Base-by-base conservation (phyloP, 1,284 basidiomycete species). In the Taiwanofungus camphoratus region DNA sequence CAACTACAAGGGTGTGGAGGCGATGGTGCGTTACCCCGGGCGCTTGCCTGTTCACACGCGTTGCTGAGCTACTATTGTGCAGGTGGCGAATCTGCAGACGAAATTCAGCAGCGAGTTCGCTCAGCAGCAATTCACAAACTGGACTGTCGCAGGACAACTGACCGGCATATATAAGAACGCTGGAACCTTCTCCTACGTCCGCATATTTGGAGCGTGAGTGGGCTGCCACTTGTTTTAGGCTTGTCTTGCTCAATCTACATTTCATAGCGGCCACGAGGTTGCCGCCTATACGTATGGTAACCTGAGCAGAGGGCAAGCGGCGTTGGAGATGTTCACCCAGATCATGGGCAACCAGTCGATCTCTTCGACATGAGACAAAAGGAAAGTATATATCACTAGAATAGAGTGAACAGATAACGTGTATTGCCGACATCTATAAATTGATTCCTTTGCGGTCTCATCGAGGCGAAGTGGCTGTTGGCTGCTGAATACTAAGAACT, bases 1-100 rank as follows among this genome's bases (percentile, higher is more conserved):
- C 26, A 82, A 82, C 54, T 79, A 68, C 53, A 59, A 70, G 37
- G 79, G 79, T 3, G 71, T 82, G 8, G 79, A 82, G 59, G 71
- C 72, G 1, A 78, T 82, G 77, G 77, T 79, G 26, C 9, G 49
- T 35, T 20, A 13, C 22, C 20, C n/a, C 23, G 2, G 5, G 63
- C 0, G 5, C 47, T 21, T 41, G 2, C n/a, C 30, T 19, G n/a
- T 32, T 27, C 12, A 7, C 19, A 11, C 23, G 37, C 26, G n/a
- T 32, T 27, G 4, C 19, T 36, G 1, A 42, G 20, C 16, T 5
- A 22, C 6, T 18, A 2, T 19, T 31, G 15, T 15, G 4, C 36
- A 59, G 59, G 53, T 60, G 19, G 48, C 52, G 39, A 46, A 41
- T 38, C 41, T 52, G 11, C 48, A 53, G 36, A 49, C 54, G 4